Evolutionary conservation across 2,329 filamentous ascomycete genomes (phyloP).

Genomic region (Alternaria sp.): DNA sequence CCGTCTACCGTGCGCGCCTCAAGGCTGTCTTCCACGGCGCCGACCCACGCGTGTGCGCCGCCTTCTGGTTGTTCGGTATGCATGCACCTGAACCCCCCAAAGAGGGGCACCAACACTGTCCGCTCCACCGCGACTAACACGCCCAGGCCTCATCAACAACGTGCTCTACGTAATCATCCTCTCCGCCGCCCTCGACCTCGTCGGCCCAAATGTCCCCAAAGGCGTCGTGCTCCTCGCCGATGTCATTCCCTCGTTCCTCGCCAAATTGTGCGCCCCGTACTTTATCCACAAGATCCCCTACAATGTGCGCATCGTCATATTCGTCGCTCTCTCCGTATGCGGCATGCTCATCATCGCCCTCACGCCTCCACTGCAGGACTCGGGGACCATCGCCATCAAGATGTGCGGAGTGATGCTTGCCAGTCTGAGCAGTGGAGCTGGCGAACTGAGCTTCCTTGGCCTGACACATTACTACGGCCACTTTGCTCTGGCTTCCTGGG

Average conservation of each 20-base stretch:
- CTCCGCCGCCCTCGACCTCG: conserved; percentile 92
- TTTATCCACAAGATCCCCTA: conserved; percentile 92
- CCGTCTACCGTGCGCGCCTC: conserved; percentile 72
- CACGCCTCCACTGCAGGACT: conserved; percentile 67
- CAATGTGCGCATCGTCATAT: conserved; percentile 72
- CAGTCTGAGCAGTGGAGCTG: conserved; percentile 82
- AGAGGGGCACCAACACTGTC: neutral
- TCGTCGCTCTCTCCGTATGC: conserved; percentile 75
- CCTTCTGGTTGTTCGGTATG: conserved; percentile 93
- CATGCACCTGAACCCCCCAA: neutral
- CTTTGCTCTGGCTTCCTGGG: conserved; percentile 88
- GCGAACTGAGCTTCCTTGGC: conserved; percentile 89
- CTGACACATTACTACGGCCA: conserved; percentile 93
- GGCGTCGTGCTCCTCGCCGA: conserved; percentile 92
- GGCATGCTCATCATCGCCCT: conserved; percentile 92
- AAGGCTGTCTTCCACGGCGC: conserved; percentile 68
- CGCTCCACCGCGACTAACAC: conserved; percentile 4
- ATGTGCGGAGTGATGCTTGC: conserved; percentile 84
- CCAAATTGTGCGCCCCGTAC: conserved; percentile 89
- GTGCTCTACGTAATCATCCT: conserved; percentile 97
- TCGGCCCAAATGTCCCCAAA: conserved; percentile 85
- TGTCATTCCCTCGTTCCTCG: conserved; percentile 85
- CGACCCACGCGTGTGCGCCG: conserved; percentile 73
- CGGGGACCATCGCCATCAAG: conserved; percentile 72
- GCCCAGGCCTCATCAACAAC: conserved; percentile 86